Conservation (phyloP, 2,329 filamentous ascomycete species). For the Neofusicoccum laricinum region DNA sequence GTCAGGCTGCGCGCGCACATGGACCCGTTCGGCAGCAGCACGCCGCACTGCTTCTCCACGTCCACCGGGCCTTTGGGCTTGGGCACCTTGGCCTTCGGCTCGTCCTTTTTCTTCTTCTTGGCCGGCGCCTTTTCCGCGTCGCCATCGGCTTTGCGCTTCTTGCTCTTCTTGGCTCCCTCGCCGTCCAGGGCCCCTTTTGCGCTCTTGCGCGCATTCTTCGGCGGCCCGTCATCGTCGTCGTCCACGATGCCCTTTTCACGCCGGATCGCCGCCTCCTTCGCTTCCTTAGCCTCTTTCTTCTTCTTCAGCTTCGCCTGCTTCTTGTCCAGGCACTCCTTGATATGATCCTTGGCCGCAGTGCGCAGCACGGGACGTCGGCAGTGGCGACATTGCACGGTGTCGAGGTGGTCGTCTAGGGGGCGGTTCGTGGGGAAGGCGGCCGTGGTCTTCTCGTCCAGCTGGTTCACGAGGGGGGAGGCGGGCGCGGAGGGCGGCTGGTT, state of each 20-base stretch:
- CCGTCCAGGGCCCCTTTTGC: slow-evolving; percentile 40
- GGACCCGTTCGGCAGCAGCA: slow-evolving; percentile 77
- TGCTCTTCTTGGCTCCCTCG: slow-evolving; percentile 41
- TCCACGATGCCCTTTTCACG: slow-evolving; percentile 47
- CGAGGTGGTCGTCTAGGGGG: slow-evolving; percentile 75
- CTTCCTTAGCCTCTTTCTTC: slow-evolving; percentile 62
- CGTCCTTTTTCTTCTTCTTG: slow-evolving; percentile 93
- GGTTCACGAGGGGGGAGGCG: slow-evolving; percentile 44
- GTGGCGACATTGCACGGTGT: slow-evolving; percentile 82
- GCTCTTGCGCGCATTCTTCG: slow-evolving; percentile 38
- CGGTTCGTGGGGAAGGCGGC: slow-evolving; percentile 79
- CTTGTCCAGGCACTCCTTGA: slow-evolving; percentile 76
- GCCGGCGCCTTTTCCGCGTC: slow-evolving; percentile 72
- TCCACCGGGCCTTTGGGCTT: slow-evolving; percentile 93
- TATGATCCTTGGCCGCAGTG: slow-evolving; percentile 72
- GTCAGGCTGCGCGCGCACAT: slow-evolving; percentile 85
- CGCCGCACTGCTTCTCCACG: slow-evolving; percentile 91
- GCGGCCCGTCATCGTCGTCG: slow-evolving; percentile 38
- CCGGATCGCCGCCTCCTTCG: slow-evolving; percentile 47
- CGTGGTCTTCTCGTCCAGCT: slow-evolving; percentile 71
- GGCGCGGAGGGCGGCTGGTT: slow-evolving; percentile 10
- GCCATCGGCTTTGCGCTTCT: slow-evolving; percentile 48
- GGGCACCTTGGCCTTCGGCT: slow-evolving; percentile 75
- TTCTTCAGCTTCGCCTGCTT: slow-evolving; percentile 67
- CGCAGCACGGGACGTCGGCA: slow-evolving; percentile 87